Base-by-base conservation (phyloP, 202 grass and related monocot genomes). In the Carex sylvatica region DNA sequence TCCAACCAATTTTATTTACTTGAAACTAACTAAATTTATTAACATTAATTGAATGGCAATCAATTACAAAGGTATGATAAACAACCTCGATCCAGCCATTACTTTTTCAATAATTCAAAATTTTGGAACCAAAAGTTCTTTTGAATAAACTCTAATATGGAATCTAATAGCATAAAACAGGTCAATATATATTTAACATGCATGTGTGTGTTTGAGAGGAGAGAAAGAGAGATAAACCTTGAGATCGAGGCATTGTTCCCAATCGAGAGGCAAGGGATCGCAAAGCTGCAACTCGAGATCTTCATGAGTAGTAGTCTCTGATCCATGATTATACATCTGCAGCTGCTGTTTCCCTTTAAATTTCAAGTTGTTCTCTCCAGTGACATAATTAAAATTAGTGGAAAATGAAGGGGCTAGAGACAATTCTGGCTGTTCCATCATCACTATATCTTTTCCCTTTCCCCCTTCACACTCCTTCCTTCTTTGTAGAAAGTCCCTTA, bases 171-270 rank as follows among this genome's bases (percentile, higher is more conserved):
- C 70, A 13, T 75, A 55, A 3, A 31, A 38, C 31, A 67, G 49
- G 47, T 69, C 33, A 35, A 35, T 35, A 35, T 35, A 40, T 44
- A 70, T n/a, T 20, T 42, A 11, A 40, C 19, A 59, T 46, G 4
- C 6, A 76, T 54, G 20, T 67, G 13, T 86, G 16, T 73, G 80
- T 84, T 65, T 44, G 49, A 22, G 47, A 26, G 35, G 73, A 46
- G 66, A 53, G 83, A 65, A 38, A 74, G 74, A 54, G 79, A 78
- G 51, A 78, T 2, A 59, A 56, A 82, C 80, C 80, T 82, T 65
- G 46, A 82, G 65, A 82, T 82, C 80, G 9, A 82, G 80, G 44
- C 80, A 64, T 68, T 87, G 88, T 80, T 87, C 78, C 87, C 87
- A 83, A 62, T 33, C 71, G 42, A 89, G 72, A 68, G 80, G 84